phyloP scores from a whole-genome alignment of 2,329 filamentous ascomycete genomes.

The Esteya vermicola region DNA sequence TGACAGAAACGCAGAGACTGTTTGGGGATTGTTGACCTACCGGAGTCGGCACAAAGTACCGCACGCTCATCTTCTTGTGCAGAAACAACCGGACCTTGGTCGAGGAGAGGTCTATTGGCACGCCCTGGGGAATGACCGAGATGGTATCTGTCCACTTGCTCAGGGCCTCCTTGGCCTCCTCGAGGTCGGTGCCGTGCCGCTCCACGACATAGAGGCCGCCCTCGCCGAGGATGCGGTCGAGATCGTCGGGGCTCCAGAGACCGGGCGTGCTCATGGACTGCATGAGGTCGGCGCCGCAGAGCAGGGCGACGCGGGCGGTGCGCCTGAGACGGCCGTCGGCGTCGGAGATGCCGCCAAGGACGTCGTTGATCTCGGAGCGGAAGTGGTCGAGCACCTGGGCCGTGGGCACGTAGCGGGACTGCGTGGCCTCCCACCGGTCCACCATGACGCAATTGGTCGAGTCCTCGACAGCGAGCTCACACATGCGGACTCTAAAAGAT shows the following conservation, averaged over 20 bases:
- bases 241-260: slow-evolving; percentile 72
- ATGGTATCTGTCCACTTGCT: slow-evolving; percentile 77
- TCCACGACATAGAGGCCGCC: slow-evolving; percentile 82
- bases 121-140: slow-evolving; percentile 76
- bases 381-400: slow-evolving; percentile 86
- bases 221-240: slow-evolving; percentile 74
- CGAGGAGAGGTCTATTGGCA: slow-evolving; percentile 71
- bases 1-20: not conserved
- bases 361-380: slow-evolving; percentile 73
- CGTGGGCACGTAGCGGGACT: slow-evolving; percentile 75
- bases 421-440: slow-evolving; percentile 36
- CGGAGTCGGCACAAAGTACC: slow-evolving; percentile 35
- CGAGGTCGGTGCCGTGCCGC: slow-evolving; percentile 68
- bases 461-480: slow-evolving; percentile 61
- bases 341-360: slow-evolving; percentile 58
- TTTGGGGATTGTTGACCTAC: slow-evolving; percentile 2
- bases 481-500: slow-evolving; percentile 66
- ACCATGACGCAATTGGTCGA: slow-evolving; percentile 74
- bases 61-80: slow-evolving; percentile 67
- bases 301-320: slow-evolving; percentile 59
- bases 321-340: slow-evolving; percentile 43
- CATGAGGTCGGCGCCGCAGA: slow-evolving; percentile 65
- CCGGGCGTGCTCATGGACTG: slow-evolving; percentile 61
- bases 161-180: slow-evolving; percentile 70
- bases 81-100: slow-evolving; percentile 71